Evolutionary conservation across 371 early-diverging fungal genomes (phyloP).

Genomic region (Mortierella sp.): DNA sequence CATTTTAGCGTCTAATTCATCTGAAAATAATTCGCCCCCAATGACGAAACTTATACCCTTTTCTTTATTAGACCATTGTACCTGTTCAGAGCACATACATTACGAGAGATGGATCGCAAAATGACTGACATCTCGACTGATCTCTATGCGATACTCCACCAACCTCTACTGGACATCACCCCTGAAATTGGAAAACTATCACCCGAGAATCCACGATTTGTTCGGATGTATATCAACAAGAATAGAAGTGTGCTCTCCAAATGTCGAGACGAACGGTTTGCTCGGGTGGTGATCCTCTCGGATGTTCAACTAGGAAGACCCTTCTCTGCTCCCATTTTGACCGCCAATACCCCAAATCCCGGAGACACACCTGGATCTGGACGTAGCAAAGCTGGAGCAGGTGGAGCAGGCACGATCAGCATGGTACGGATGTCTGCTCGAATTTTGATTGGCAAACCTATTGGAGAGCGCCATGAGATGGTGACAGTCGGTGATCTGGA

Average conservation of each 20-base stretch:
- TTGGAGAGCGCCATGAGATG: conserved; percentile 49
- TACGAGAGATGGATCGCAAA: conserved; percentile 48
- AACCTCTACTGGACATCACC: conserved; percentile 38
- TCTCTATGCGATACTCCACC: conserved; percentile 38
- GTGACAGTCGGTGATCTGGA: conserved; percentile 50
- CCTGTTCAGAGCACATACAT: conserved; percentile 45
- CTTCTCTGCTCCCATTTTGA: conserved; percentile 6
- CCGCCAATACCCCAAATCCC: too few species aligned
- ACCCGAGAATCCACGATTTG: conserved; percentile 41
- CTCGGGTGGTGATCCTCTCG: conserved; percentile 44
- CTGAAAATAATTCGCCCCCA: neutral
- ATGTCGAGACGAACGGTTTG: conserved; percentile 46
- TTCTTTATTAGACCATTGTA: conserved; percentile 31
- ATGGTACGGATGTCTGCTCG: conserved; percentile 41
- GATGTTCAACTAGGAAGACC: conserved; percentile 42
- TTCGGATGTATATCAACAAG: conserved; percentile 50
- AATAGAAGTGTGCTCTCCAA: conserved; percentile 41
- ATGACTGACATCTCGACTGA: conserved; percentile 48
- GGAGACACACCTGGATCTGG: neutral
- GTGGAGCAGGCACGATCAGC: conserved; percentile 17
- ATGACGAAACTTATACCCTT: neutral
- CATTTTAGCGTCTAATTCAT: neutral
- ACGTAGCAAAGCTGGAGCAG: neutral
- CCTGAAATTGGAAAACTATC: conserved; percentile 30
- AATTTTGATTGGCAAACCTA: conserved; percentile 50